Percentiles rank a stretch among this genome's conserved stretches.
Conservation (phyloP, 176 grass and related monocot genomes). For the Tuctoria greenei region DNA sequence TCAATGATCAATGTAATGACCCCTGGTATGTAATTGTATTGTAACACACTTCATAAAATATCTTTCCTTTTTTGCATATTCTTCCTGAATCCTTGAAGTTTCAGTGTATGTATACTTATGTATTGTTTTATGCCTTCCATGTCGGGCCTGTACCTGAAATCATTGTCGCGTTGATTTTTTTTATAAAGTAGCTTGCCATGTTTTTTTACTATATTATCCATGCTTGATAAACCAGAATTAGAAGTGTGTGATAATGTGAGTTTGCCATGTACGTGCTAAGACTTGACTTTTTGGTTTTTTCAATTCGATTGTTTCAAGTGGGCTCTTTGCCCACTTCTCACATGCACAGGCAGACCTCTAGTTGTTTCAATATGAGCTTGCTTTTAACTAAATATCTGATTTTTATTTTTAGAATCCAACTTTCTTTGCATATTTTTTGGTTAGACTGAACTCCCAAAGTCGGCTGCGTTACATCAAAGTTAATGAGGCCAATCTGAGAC, state of each 20-base stretch:
- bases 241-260: background rate
- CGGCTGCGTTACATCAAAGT: background rate
- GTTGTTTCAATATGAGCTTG: background rate
- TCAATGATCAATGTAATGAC: slow-evolving; percentile 94
- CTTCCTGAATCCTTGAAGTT: background rate
- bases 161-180: slow-evolving; percentile 3
- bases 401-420: background rate
- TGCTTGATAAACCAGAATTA: background rate
- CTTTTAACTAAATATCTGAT: background rate
- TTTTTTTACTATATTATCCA: background rate
- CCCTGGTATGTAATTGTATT: slow-evolving; percentile 52
- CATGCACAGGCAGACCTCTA: background rate
- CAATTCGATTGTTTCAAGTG: background rate
- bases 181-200: background rate
- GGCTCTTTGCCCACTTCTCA: background rate
- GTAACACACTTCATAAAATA: background rate
- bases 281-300: background rate
- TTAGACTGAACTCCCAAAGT: background rate
- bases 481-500: background rate
- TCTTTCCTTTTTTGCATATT: slow-evolving; percentile 4
- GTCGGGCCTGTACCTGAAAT: background rate
- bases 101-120: background rate
- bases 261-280: background rate
- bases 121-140: slow-evolving; percentile 6
- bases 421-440: background rate